Evolutionary conservation across 306 rosid species (phyloP).

Genomic region (Cucurbita maxima): DNA sequence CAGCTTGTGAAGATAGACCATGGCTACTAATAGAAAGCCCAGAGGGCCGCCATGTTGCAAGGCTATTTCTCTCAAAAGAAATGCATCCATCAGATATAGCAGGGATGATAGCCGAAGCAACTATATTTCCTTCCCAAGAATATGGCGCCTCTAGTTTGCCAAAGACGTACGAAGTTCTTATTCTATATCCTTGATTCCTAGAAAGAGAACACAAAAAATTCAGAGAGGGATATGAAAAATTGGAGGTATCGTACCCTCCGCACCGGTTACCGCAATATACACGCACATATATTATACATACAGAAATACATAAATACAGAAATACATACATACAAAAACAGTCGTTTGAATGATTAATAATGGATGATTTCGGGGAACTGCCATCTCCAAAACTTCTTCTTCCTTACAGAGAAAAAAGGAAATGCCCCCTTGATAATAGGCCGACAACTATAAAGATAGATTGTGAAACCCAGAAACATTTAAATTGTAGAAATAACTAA

Average conservation of each 20-base stretch:
- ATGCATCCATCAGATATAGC: neutral
- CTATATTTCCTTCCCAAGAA: conserved; percentile 12
- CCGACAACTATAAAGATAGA: neutral
- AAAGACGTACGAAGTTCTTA: conserved; percentile 20
- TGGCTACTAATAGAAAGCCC: conserved; percentile 18
- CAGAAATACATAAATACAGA: neutral
- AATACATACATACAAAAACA: neutral
- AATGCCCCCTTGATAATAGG: no score
- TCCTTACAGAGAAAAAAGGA: neutral
- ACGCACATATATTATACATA: neutral
- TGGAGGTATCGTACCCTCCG: neutral
- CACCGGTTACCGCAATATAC: neutral
- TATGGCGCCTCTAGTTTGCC: conserved; percentile 22
- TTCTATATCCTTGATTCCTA: conserved; percentile 32
- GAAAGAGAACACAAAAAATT: conserved; percentile 5
- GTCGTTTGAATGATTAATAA: neutral
- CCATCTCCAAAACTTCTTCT: neutral
- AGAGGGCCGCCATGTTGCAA: conserved; percentile 17
- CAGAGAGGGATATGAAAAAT: neutral
- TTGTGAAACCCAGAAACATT: neutral
- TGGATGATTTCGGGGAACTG: neutral
- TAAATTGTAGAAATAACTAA: neutral
- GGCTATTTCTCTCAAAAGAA: conserved; percentile 13
- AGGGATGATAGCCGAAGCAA: conserved; percentile 12
- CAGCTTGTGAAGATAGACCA: conserved; percentile 58